Evolutionary conservation across 2,329 filamentous ascomycete genomes (phyloP), one percentile per base, ranked within the genome.

Genomic region (Polychaeton citri): DNA sequence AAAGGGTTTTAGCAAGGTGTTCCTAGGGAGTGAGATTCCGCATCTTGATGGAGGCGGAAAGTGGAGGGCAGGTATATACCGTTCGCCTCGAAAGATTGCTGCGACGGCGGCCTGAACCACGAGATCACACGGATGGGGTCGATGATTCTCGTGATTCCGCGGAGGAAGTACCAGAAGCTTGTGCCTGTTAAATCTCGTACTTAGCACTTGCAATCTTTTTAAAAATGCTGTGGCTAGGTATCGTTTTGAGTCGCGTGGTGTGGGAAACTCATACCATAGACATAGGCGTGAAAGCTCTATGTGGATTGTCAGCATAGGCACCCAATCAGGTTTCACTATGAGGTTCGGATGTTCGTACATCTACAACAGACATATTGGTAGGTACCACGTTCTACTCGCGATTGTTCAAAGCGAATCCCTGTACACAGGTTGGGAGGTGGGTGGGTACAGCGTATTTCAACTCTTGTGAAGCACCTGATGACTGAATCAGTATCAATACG

Each of bases 161-260:
- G 42, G 8, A 54, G 42, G 38, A 44, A 47, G 41, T 59, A 58
- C 55, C 55, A 59, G 47, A 59, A 54, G 10, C 48, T 49, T 15
- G 52, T 57, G 33, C 52, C 48, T 51, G 38, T 21, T 3, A 9
- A 12, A 32, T 15, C 15, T 19, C 10, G 12, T 19, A 35, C 17
- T 26, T 18, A n/a, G n/a, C n/a, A n/a, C n/a, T n/a, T n/a, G 19
- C 30, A 12, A 13, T 39, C 20, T 30, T 30, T 19, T 31, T 30
- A n/a, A 3, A 6, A 3, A n/a, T 9, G 16, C 33, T 37, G 4
- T 21, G 18, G 5, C 21, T 33, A 8, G 2, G 33, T 26, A 26
- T 30, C 39, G 28, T 18, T n/a, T n/a, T n/a, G n/a, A n/a, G n/a
- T n/a, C n/a, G n/a, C n/a, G n/a, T n/a, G n/a, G n/a, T n/a, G n/a